Evolutionary conservation across 331 rosid genomes (phyloP).

Genomic region (Pyracantha coccinea): DNA sequence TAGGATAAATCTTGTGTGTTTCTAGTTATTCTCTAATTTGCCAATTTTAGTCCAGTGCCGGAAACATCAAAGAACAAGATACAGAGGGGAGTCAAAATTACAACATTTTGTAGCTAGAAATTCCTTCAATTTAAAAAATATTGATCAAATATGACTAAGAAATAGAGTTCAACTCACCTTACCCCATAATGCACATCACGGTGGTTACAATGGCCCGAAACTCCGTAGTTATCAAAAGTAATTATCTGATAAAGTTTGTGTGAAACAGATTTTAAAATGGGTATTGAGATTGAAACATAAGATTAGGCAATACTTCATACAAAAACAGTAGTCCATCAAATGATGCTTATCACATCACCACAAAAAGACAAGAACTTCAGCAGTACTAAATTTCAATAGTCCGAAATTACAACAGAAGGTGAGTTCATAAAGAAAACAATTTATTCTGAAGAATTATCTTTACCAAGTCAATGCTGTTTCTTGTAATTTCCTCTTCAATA

Average conservation of each 20-base stretch:
- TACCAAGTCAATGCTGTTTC: constrained; percentile 55
- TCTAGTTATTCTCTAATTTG: no score
- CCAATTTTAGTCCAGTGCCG: no score
- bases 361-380: neutral
- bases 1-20: no score
- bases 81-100: no score
- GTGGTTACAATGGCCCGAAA: constrained; percentile 95
- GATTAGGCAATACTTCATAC: neutral
- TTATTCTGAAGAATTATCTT: constrained; percentile 12
- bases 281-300: neutral
- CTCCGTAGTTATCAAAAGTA: constrained; percentile 76
- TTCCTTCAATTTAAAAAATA: neutral
- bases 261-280: neutral
- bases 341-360: constrained; percentile 14
- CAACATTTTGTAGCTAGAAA: neutral
- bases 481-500: constrained; percentile 46
- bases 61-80: no score
- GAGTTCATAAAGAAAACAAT: neutral
- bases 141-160: neutral
- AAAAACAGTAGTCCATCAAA: neutral
- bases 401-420: neutral
- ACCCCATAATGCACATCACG: constrained; percentile 72
- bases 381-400: neutral
- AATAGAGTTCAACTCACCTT: constrained; percentile 37
- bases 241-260: constrained; percentile 48